Percentiles rank a stretch among this genome's conserved stretches.
Evolutionary conservation across 208 protist species (phyloP).

Genomic region (Vickermania spadyakhi): DNA sequence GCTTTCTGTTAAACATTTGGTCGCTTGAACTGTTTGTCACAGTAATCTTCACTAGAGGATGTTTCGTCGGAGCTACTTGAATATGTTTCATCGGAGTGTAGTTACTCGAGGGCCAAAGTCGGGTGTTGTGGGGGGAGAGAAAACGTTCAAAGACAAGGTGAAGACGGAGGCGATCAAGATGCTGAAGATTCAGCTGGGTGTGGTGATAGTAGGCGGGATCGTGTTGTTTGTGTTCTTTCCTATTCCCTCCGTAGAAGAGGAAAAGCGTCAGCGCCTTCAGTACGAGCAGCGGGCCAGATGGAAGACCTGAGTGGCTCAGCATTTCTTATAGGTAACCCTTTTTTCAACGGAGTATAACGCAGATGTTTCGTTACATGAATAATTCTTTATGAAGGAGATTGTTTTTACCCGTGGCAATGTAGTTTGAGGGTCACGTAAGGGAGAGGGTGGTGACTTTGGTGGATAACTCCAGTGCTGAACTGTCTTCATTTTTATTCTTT

Average conservation of each 20-base stretch:
- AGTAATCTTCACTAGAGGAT: no score
- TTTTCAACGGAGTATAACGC: no score
- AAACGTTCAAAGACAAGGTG: conserved; percentile 41
- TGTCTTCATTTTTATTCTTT: conserved; percentile 8
- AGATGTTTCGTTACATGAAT: no score
- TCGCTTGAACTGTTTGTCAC: background rate
- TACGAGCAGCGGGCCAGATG: conserved; percentile 79
- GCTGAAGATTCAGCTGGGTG: conserved; percentile 67
- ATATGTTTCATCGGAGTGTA: no score
- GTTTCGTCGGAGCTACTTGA: no score
- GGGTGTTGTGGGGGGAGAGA: conserved; percentile 18
- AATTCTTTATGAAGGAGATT: no score
- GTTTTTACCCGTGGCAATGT: no score
- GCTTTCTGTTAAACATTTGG: background rate
- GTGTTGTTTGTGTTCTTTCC: conserved; percentile 64
- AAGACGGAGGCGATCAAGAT: conserved; percentile 73
- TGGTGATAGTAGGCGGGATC: conserved; percentile 51
- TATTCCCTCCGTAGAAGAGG: conserved; percentile 45
- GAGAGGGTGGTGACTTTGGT: no score
- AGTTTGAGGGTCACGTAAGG: no score
- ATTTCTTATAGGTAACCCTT: no score
- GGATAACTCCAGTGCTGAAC: background rate
- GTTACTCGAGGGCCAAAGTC: conserved; percentile 36
- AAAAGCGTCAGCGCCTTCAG: conserved; percentile 55
- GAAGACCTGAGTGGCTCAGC: conserved; percentile 84